These are phyloP conservation scores for Dittrichia graveolens DNA, from an alignment of 129 eudicot genomes.

Conservation along the genomic window DNA sequence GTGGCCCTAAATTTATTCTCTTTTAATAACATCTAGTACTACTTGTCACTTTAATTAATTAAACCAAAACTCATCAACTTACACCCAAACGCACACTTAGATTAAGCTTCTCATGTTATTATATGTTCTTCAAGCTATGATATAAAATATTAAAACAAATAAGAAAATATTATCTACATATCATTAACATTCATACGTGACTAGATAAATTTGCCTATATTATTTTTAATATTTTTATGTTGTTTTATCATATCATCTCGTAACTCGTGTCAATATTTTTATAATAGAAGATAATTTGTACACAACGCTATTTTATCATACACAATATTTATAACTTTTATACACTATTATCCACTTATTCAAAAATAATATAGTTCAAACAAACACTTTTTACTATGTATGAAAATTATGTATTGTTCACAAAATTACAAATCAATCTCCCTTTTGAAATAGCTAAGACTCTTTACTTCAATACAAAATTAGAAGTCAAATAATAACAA, in stretches of 20 bases:
- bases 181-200: neutral
- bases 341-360: no score
- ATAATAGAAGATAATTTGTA: no score
- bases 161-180: constrained; percentile 16
- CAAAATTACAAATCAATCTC: no score
- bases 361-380: no score
- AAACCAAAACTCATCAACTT: neutral
- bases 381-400: no score
- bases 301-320: no score
- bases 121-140: neutral
- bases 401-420: no score
- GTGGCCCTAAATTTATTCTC: constrained; percentile 32
- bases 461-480: no score
- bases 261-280: neutral
- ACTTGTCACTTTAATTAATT: neutral
- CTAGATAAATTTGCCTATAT: neutral
- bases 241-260: constrained; percentile 1
- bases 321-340: no score
- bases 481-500: no score
- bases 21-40: constrained; percentile 15
- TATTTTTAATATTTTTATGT: neutral
- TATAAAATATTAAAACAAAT: neutral
- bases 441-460: no score
- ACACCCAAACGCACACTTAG: no score
- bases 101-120: neutral